phyloP scores from a whole-genome alignment of 306 rosid genomes.

The Castanea mollissima region DNA sequence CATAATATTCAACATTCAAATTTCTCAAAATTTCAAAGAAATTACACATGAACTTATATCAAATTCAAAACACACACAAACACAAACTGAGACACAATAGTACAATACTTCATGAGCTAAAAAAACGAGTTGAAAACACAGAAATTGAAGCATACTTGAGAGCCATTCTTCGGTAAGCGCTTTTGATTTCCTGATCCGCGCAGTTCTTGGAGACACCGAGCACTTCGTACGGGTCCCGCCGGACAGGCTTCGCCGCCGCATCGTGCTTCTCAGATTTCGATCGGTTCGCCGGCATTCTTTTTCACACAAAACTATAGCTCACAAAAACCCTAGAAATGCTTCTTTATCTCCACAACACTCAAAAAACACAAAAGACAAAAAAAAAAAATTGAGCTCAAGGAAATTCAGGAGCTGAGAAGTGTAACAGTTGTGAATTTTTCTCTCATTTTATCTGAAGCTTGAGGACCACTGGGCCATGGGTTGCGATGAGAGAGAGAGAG shows the following conservation, averaged over 20 bases:
- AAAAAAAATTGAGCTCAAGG: background rate
- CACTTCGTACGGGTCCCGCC: conserved; percentile 97
- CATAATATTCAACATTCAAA: background rate
- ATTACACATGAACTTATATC: background rate
- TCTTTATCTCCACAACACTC: background rate
- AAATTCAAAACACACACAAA: background rate
- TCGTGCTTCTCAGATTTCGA: conserved; percentile 82
- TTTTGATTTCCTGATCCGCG: conserved; percentile 91
- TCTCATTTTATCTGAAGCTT: conserved; percentile 4
- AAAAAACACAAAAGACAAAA: background rate
- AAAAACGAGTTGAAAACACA: background rate
- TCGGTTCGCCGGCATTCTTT: conserved; percentile 67
- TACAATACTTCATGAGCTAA: background rate
- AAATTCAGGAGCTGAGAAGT: conserved; percentile 21
- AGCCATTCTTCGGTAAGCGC: conserved; percentile 92
- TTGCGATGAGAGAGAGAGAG: conserved; percentile 41
- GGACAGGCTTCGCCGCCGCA: conserved; percentile 58
- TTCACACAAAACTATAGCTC: background rate
- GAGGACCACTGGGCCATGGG: conserved; percentile 19
- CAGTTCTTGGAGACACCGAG: conserved; percentile 83
- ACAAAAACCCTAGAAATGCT: conserved; percentile 58
- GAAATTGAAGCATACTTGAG: conserved; percentile 61
- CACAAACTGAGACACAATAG: background rate
- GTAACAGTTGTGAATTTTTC: conserved; percentile 5
- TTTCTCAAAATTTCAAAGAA: background rate